Evolutionary conservation across 495 filamentous ascomycete species (phyloP).

Genomic region (Penicillium egyptiacum): DNA sequence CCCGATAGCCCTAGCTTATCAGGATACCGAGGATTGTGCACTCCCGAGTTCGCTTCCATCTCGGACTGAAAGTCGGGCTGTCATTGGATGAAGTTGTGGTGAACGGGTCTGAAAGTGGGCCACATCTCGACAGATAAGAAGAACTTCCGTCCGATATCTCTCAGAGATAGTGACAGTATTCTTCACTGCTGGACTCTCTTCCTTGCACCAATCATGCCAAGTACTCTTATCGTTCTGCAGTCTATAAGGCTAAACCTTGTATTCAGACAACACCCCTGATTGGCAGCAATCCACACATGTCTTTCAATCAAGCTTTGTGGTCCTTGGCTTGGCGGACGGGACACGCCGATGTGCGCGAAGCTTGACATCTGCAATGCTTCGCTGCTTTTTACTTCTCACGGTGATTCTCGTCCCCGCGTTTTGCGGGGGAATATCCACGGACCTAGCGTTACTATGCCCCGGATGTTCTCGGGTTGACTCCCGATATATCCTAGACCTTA

Average conservation of each 20-base stretch:
- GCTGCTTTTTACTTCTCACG: neutral
- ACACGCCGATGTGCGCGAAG: constrained; percentile 6
- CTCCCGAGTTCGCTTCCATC: constrained; percentile 23
- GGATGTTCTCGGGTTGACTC: neutral
- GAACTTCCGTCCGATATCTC: neutral
- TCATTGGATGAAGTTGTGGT: constrained; percentile 19
- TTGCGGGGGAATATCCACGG: constrained; percentile 1
- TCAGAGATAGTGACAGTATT: neutral
- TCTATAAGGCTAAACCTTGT: neutral
- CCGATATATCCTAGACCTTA: neutral
- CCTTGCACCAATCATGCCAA: neutral
- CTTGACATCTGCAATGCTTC: neutral
- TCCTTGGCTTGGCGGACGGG: constrained; percentile 2
- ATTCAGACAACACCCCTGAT: neutral
- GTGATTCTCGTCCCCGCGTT: neutral
- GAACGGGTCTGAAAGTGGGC: constrained; percentile 10
- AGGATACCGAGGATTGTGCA: constrained; percentile 17
- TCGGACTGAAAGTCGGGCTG: neutral
- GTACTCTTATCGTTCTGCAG: neutral
- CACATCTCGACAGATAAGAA: constrained; percentile 6
- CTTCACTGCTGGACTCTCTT: neutral
- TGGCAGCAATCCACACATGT: neutral
- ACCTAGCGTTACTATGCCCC: neutral
- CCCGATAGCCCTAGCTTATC: constrained; percentile 20
- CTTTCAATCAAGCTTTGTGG: neutral